These are phyloP conservation scores for Cystoisospora suis DNA, from an alignment of 169 alveolate genomes.

Conservation along the genomic window DNA sequence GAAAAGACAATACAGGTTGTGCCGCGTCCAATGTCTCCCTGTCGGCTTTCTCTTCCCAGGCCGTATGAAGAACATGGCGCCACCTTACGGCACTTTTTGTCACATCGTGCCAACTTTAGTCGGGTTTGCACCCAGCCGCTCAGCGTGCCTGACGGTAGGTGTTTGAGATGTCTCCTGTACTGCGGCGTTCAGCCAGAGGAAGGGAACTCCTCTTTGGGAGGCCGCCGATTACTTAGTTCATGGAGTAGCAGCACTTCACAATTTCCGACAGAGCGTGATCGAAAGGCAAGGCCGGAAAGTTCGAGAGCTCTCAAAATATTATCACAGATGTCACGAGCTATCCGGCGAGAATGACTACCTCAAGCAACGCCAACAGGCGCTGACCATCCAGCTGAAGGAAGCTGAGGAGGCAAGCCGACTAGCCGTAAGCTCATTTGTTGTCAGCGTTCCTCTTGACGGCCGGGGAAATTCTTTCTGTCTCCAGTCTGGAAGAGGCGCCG, in stretches of 20 bases:
- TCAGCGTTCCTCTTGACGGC: neutral
- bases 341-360: neutral
- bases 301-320: constrained; percentile 3
- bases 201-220: neutral
- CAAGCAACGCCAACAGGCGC: neutral
- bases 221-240: neutral
- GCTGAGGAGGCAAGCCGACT: constrained; percentile 12
- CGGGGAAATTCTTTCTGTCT: neutral
- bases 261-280: neutral
- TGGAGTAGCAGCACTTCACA: neutral
- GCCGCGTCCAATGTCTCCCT: no score
- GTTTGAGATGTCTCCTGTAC: no score
- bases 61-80: no score
- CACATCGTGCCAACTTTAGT: no score
- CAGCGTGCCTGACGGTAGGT: no score
- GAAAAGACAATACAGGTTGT: no score
- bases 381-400: constrained; percentile 1
- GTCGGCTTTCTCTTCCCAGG: no score
- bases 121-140: no score
- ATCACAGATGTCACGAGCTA: neutral
- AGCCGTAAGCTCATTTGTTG: neutral
- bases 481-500: neutral
- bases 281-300: neutral
- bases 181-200: no score
- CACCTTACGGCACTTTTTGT: no score